phyloP scores from a whole-genome alignment of 2,329 filamentous ascomycete genomes.

The Xylaria sp. region DNA sequence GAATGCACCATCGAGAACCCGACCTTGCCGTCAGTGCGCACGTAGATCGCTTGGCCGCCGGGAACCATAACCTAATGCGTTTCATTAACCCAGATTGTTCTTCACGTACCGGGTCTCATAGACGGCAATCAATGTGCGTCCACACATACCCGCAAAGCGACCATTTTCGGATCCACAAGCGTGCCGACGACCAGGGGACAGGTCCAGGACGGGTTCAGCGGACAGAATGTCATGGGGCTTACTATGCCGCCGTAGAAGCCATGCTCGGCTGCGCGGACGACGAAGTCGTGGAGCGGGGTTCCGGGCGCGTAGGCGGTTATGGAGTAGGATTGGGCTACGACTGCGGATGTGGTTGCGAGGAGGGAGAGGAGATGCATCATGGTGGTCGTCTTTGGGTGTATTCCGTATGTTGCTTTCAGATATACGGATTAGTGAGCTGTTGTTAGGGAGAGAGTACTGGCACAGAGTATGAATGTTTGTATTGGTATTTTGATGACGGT shows the following conservation, averaged over 20 bases:
- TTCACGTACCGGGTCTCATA: no score
- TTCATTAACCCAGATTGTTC: not conserved
- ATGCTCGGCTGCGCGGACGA: slow-evolving; percentile 23
- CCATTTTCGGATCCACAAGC: slow-evolving; percentile 24
- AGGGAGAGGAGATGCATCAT: slow-evolving; percentile 1
- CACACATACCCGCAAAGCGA: slow-evolving; percentile 25
- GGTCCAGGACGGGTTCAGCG: slow-evolving; percentile 2
- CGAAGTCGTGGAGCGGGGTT: slow-evolving; percentile 20
- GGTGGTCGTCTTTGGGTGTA: no score
- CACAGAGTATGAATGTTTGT: no score
- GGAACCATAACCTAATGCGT: slow-evolving; percentile 46
- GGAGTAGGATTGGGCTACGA: slow-evolving; percentile 24
- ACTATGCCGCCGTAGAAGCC: slow-evolving; percentile 25
- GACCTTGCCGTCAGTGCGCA: slow-evolving; percentile 47
- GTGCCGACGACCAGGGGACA: slow-evolving; percentile 27
- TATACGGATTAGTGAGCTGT: no score
- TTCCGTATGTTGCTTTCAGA: no score
- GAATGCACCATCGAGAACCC: slow-evolving; percentile 54
- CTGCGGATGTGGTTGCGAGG: slow-evolving; percentile 15
- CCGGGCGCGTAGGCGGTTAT: slow-evolving; percentile 26
- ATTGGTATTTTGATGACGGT: no score
- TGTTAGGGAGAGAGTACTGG: no score
- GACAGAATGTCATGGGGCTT: slow-evolving; percentile 27
- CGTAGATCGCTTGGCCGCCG: slow-evolving; percentile 58
- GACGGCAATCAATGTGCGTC: no score